phyloP scores from a whole-genome alignment of 2,329 filamentous ascomycete species.

The Penicillium sp. region DNA sequence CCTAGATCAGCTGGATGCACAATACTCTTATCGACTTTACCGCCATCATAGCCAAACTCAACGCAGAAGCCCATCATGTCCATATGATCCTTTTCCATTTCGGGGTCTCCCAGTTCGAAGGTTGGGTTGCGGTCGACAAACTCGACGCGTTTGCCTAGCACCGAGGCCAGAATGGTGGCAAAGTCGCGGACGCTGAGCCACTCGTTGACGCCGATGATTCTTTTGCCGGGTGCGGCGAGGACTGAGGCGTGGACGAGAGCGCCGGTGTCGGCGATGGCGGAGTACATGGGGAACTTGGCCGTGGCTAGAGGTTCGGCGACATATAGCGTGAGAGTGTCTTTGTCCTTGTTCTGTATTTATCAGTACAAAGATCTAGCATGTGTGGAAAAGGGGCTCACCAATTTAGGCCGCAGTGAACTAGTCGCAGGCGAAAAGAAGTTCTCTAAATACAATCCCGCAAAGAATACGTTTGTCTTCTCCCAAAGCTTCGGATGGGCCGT shows the following conservation, averaged over 20 bases:
- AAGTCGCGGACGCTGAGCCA: neutral
- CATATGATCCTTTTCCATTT: neutral
- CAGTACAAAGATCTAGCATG: neutral
- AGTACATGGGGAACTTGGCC: neutral
- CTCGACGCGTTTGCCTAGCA: neutral
- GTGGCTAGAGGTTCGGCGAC: neutral
- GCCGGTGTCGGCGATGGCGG: neutral
- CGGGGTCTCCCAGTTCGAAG: neutral
- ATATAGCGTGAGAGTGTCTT: neutral
- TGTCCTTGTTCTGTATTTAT: neutral
- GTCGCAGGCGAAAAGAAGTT: neutral
- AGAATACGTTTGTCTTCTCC: neutral
- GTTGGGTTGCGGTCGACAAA: neutral
- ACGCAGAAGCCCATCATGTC: neutral
- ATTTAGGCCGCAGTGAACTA: neutral
- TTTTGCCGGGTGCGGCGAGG: neutral
- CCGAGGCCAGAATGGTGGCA: neutral
- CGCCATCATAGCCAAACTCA: conserved; percentile 3
- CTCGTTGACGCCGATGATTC: neutral
- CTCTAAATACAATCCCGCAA: conserved; percentile 1
- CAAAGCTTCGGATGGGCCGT: conserved; percentile 36
- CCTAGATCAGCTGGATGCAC: neutral
- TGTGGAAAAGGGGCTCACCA: neutral
- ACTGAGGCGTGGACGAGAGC: neutral
- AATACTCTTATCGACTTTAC: conserved; percentile 1